Evolutionary conservation across 148 eudicot genomes (phyloP).

Genomic region (Dysphania ambrosioides): DNA sequence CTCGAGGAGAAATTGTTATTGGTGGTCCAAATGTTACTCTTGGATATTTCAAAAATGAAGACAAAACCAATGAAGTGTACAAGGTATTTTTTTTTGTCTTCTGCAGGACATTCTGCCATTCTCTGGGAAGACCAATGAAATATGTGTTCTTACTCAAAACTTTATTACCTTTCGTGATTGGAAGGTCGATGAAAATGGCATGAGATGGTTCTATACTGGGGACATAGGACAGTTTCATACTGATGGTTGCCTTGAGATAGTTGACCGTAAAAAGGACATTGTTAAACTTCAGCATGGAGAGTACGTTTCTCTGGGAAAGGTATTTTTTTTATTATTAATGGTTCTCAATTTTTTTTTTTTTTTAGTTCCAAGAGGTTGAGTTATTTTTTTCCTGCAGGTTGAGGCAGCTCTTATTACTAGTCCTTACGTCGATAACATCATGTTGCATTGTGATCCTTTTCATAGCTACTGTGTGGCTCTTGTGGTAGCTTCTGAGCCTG

Average conservation of each 20-base stretch:
- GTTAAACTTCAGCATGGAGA: slow-evolving; percentile 96
- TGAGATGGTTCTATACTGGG: slow-evolving; percentile 95
- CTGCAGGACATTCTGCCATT: neutral
- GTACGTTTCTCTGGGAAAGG: slow-evolving; percentile 94
- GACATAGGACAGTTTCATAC: slow-evolving; percentile 79
- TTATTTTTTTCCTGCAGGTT: slow-evolving; percentile 47
- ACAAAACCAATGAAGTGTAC: slow-evolving; percentile 80
- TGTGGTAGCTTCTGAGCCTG: slow-evolving; percentile 66
- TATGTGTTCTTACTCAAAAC: slow-evolving; percentile 2
- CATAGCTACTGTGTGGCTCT: slow-evolving; percentile 83
- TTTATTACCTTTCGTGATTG: neutral
- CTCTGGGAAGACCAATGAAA: neutral
- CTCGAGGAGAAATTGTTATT: slow-evolving; percentile 84
- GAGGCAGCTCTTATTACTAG: slow-evolving; percentile 68
- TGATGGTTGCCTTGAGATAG: slow-evolving; percentile 96
- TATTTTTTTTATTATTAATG: no score
- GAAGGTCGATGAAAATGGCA: slow-evolving; percentile 87
- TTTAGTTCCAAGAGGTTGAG: slow-evolving; percentile 4
- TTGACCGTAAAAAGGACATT: slow-evolving; percentile 92
- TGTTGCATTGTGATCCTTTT: slow-evolving; percentile 79
- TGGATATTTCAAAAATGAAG: slow-evolving; percentile 86
- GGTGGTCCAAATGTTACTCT: slow-evolving; percentile 90
- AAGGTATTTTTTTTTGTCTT: slow-evolving; percentile 47
- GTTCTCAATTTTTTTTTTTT: no score
- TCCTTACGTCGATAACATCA: slow-evolving; percentile 71